These are phyloP conservation scores for Penicillium longicatenatum DNA, from an alignment of 495 filamentous ascomycete species.

Conservation along the genomic window DNA sequence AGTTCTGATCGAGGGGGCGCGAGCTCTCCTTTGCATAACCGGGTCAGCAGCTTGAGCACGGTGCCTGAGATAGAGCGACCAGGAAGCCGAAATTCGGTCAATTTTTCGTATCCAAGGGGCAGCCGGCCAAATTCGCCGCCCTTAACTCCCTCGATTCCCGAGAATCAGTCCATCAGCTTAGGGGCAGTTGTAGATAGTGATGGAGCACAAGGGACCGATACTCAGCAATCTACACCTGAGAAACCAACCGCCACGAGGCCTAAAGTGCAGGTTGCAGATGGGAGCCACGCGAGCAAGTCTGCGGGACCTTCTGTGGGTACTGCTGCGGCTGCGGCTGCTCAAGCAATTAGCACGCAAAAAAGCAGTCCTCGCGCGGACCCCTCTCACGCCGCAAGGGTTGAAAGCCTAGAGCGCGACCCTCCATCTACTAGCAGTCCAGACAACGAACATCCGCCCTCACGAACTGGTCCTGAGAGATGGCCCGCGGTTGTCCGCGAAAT, in stretches of 20 bases:
- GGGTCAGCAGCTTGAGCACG: conserved; percentile 33
- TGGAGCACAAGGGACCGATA: conserved; percentile 29
- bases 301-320: conserved; percentile 40
- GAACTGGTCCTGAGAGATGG: conserved; percentile 47
- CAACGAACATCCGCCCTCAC: conserved; percentile 19
- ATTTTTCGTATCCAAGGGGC: conserved; percentile 82
- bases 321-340: conserved; percentile 39
- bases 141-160: conserved; percentile 22
- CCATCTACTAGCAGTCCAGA: conserved; percentile 2
- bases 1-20: conserved; percentile 48
- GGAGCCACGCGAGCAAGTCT: conserved; percentile 41
- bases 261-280: conserved; percentile 38
- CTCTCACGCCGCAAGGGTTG: conserved; percentile 9
- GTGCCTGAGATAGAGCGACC: conserved; percentile 56
- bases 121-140: conserved; percentile 48
- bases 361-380: conserved; percentile 8
- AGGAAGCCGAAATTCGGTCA: conserved; percentile 68
- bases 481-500: conserved; percentile 55
- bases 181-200: conserved; percentile 22
- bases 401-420: conserved; percentile 4
- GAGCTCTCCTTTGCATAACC: conserved; percentile 22
- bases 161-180: conserved; percentile 9
- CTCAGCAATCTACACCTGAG: conserved; percentile 42
- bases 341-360: conserved; percentile 27
- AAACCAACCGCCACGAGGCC: conserved; percentile 58